A percentile compares a stretch with the other conserved stretches of the same genome.
phyloP scores from a whole-genome alignment of 306 rosid genomes.

The Mimosa bimucronata region DNA sequence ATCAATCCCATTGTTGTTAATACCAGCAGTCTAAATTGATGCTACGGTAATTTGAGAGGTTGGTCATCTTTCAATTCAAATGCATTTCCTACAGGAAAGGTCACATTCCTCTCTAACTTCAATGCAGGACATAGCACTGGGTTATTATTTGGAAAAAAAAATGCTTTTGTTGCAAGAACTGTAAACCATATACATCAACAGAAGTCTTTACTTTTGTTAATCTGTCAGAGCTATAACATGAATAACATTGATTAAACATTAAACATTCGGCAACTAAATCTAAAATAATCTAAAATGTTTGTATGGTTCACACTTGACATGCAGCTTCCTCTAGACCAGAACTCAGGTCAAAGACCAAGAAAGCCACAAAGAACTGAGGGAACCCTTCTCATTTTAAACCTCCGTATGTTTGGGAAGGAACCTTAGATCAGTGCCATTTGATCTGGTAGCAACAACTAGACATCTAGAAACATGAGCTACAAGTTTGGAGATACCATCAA shows the following conservation, averaged over 20 bases:
- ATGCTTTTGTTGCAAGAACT: conserved; percentile 3
- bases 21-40: neutral
- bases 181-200: conserved; percentile 5
- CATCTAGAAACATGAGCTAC: neutral
- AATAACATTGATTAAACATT: too few relatives aligned
- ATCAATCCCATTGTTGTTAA: neutral
- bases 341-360: neutral
- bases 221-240: neutral
- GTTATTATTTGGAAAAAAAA: too few relatives aligned
- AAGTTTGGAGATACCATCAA: neutral
- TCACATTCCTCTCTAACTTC: conserved; percentile 10
- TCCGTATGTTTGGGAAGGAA: conserved; percentile 8
- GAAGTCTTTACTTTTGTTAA: neutral
- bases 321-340: conserved; percentile 17
- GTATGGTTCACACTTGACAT: conserved; percentile 13
- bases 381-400: neutral
- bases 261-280: conserved; percentile 1
- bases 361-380: conserved; percentile 16
- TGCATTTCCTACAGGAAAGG: conserved; percentile 24
- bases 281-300: conserved; percentile 13
- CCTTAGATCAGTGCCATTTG: conserved; percentile 21
- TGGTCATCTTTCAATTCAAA: conserved; percentile 20
- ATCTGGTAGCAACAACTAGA: conserved; percentile 2
- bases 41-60: neutral
- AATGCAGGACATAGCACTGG: neutral